Evolutionary conservation across 805 yeast species (phyloP).

Genomic region (Ogataea paradorogensis): DNA sequence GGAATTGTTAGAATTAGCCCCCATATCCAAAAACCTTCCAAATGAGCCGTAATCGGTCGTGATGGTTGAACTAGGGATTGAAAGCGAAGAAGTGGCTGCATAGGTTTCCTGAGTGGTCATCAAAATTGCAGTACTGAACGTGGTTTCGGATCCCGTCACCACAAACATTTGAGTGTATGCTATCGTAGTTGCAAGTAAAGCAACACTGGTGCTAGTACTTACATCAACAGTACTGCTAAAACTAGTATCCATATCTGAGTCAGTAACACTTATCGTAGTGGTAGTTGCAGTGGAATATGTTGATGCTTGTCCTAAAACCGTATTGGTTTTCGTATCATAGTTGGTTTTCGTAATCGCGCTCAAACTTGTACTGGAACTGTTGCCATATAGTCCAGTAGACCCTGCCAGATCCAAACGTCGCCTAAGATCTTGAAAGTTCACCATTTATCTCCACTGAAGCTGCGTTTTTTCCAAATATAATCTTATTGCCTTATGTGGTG

Average conservation of each 20-base stretch:
- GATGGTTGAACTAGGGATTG: conserved; percentile 23
- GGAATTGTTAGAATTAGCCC: conserved; percentile 2
- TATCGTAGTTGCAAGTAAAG: conserved; percentile 10
- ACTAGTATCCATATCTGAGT: neutral
- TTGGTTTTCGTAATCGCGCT: conserved; percentile 1
- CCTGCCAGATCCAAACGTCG: conserved; percentile 4
- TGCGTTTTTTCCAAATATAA: neutral
- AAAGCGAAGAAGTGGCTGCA: conserved; percentile 12
- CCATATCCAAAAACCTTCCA: conserved; percentile 7
- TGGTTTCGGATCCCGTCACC: conserved; percentile 28
- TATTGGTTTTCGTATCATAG: neutral
- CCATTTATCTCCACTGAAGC: conserved; percentile 7
- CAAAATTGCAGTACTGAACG: conserved; percentile 25
- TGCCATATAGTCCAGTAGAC: conserved; percentile 10
- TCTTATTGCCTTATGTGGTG: neutral
- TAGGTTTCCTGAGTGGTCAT: conserved; percentile 21
- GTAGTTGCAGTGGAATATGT: neutral
- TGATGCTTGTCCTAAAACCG: neutral
- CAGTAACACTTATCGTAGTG: neutral
- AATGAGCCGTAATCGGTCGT: conserved; percentile 29
- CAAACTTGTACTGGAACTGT: conserved; percentile 6
- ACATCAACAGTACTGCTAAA: neutral
- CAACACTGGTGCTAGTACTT: neutral
- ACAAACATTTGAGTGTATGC: conserved; percentile 30
- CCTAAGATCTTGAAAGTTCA: conserved; percentile 10